phyloP scores from a whole-genome alignment of 78 protist genomes.

The Neovahlkampfia damariscottae region DNA sequence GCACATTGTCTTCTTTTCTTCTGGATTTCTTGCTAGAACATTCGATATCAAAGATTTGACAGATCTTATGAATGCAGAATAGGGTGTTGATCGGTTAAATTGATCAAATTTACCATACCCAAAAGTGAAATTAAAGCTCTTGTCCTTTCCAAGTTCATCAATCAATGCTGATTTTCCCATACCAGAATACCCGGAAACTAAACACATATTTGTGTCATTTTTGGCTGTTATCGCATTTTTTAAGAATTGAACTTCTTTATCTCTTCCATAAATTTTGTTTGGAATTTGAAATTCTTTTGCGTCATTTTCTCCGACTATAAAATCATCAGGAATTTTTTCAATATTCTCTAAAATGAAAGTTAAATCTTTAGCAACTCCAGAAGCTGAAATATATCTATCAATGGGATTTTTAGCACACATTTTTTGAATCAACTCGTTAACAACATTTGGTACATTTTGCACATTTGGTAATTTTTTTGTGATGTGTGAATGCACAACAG shows the following conservation, averaged over 20 bases:
- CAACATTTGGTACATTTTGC: not conserved
- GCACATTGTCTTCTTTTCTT: not conserved
- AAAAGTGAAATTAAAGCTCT: not conserved
- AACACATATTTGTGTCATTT: not conserved
- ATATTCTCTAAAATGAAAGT: too few relatives aligned
- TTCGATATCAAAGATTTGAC: not conserved
- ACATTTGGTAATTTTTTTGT: not conserved
- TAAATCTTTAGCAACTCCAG: not conserved
- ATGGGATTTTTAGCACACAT: not conserved
- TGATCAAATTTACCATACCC: not conserved
- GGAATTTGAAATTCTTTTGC: not conserved
- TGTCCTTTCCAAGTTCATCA: not conserved
- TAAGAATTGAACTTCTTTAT: not conserved
- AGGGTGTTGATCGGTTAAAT: not conserved
- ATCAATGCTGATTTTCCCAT: not conserved
- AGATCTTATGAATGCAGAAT: not conserved
- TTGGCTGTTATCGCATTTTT: too few relatives aligned
- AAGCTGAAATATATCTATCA: not conserved
- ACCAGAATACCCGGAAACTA: not conserved
- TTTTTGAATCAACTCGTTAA: not conserved
- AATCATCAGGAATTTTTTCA: not conserved
- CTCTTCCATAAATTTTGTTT: not conserved
- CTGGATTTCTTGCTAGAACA: not conserved
- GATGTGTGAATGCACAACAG: not conserved
- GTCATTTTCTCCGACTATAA: not conserved